Conservation (phyloP, 148 eudicot species). For the Arbutus unedo region DNA sequence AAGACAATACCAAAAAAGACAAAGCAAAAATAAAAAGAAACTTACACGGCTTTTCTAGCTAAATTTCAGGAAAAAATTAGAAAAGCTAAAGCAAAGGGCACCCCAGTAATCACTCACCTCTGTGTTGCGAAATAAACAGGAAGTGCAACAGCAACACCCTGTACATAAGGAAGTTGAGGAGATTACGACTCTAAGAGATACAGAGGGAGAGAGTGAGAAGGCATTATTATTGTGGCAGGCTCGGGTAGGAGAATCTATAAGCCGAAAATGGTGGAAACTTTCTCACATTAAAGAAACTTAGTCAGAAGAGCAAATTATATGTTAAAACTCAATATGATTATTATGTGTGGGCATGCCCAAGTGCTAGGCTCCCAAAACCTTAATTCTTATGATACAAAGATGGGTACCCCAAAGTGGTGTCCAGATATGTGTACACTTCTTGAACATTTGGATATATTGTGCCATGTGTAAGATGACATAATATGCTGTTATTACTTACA, state of each 20-base stretch:
- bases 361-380: background rate
- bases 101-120: slow-evolving; percentile 46
- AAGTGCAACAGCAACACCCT: slow-evolving; percentile 99
- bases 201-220: background rate
- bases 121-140: slow-evolving; percentile 95
- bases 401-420: background rate
- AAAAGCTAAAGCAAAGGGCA: slow-evolving; percentile 4
- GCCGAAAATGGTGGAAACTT: background rate
- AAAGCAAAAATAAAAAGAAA: background rate
- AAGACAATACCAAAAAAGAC: background rate
- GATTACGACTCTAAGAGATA: slow-evolving; percentile 5
- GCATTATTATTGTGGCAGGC: background rate
- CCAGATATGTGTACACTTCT: background rate
- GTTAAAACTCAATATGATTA: background rate
- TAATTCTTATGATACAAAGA: background rate
- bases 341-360: background rate
- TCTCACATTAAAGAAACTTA: background rate
- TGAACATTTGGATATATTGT: background rate
- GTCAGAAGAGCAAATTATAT: background rate
- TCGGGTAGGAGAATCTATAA: background rate
- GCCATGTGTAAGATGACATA: background rate
- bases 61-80: background rate
- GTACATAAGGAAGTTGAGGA: slow-evolving; percentile 19
- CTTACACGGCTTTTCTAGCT: background rate
- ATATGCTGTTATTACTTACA: background rate